Evolutionary conservation across 208 protist species (phyloP).

Genomic region (Wallacemonas sp.): DNA sequence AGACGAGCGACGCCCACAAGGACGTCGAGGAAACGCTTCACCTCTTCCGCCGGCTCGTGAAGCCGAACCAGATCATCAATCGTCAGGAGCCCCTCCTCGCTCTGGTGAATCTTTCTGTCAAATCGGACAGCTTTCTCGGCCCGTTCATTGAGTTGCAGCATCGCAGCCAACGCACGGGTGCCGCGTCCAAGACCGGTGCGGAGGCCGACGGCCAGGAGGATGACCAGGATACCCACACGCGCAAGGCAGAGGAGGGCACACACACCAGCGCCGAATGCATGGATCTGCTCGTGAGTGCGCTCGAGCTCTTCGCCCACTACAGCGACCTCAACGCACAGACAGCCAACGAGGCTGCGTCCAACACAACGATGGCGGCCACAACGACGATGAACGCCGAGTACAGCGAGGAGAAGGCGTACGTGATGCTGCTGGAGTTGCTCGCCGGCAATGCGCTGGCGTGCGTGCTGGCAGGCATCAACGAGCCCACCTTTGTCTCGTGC

Average conservation of each 20-base stretch:
- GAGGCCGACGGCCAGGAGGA: constrained; percentile 26
- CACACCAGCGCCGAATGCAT: constrained; percentile 68
- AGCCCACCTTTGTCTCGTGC: constrained; percentile 86
- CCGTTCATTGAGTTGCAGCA: constrained; percentile 87
- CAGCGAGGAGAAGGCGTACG: constrained; percentile 75
- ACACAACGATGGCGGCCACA: background rate
- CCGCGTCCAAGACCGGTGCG: constrained; percentile 16
- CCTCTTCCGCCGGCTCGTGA: constrained; percentile 79
- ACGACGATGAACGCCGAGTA: background rate
- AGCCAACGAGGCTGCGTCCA: constrained; percentile 26
- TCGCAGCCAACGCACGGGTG: constrained; percentile 20
- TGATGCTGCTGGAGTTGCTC: constrained; percentile 84
- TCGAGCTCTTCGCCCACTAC: constrained; percentile 85
- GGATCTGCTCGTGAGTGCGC: constrained; percentile 62
- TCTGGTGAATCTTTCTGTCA: constrained; percentile 77
- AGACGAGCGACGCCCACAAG: constrained; percentile 21
- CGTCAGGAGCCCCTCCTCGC: constrained; percentile 82
- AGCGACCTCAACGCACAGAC: constrained; percentile 62
- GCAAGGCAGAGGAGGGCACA: constrained; percentile 36
- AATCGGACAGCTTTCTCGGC: constrained; percentile 80
- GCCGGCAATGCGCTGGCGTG: constrained; percentile 89
- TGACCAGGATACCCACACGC: constrained; percentile 20
- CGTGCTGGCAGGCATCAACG: constrained; percentile 89
- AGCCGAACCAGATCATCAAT: constrained; percentile 90
- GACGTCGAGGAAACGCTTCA: constrained; percentile 19